A percentile compares a stretch with the other conserved stretches of the same genome.
These are phyloP conservation scores for Hypomontagnella monticulosa DNA, from an alignment of 495 filamentous ascomycete genomes.

Conservation along the genomic window DNA sequence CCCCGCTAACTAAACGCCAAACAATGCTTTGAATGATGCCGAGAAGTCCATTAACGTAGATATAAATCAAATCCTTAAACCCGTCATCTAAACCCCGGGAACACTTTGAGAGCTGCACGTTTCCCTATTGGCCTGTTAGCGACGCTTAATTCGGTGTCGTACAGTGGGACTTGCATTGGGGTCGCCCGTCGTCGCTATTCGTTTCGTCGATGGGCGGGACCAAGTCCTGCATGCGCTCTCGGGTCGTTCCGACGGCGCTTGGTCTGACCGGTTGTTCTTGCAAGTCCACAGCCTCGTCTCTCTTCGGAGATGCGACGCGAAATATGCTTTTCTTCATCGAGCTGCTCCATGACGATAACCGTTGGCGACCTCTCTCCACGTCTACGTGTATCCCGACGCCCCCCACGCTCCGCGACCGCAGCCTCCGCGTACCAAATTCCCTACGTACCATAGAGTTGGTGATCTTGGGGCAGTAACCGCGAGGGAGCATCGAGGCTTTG, in stretches of 20 bases:
- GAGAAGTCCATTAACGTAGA: conserved; percentile 9
- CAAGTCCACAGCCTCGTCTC: conserved; percentile 37
- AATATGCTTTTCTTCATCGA: conserved; percentile 39
- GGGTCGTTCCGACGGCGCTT: conserved; percentile 21
- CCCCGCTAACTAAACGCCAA: conserved; percentile 27
- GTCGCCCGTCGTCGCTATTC: conserved; percentile 45
- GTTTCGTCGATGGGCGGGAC: conserved; percentile 45
- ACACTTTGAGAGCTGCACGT: conserved; percentile 37
- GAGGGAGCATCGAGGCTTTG: conserved; percentile 77
- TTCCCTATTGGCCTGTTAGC: conserved; percentile 36
- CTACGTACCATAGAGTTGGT: conserved; percentile 86
- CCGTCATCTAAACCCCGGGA: conserved; percentile 38
- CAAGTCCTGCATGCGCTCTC: conserved; percentile 44
- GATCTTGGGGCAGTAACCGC: conserved; percentile 72
- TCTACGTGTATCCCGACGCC: conserved; percentile 29
- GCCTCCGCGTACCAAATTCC: conserved; percentile 66
- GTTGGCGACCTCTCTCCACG: conserved; percentile 34
- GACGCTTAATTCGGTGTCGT: neutral
- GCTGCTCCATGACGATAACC: conserved; percentile 38
- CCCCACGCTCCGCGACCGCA: conserved; percentile 46
- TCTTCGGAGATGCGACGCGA: conserved; percentile 25
- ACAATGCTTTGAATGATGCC: conserved; percentile 33
- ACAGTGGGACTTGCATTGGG: conserved; percentile 37
- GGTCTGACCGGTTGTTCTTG: conserved; percentile 32
- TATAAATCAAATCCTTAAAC: neutral